phyloP scores from a whole-genome alignment of 805 yeast genomes.

The Yarrowia porcina region DNA sequence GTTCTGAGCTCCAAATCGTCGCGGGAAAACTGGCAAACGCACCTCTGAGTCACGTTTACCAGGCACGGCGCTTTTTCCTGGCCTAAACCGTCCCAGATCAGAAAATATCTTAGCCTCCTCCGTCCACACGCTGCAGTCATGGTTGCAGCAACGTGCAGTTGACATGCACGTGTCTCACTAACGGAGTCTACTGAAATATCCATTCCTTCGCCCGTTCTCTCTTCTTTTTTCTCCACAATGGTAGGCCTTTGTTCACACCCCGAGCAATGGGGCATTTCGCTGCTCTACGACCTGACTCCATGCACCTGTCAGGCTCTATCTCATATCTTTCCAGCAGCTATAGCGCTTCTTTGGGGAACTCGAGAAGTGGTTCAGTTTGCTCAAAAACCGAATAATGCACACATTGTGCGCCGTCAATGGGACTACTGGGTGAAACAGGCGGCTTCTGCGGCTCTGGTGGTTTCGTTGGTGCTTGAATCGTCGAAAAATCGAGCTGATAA shows the following conservation, averaged over 20 bases:
- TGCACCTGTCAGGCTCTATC: constrained; percentile 8
- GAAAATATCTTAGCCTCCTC: not conserved
- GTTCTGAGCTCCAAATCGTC: too few relatives aligned
- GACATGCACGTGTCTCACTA: not conserved
- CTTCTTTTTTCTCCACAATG: not conserved
- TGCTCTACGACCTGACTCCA: constrained; percentile 17
- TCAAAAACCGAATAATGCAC: not conserved
- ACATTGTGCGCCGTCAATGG: not conserved
- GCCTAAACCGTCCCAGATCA: not conserved
- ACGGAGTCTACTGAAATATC: not conserved
- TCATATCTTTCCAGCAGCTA: not conserved
- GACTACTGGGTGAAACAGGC: constrained; percentile 12
- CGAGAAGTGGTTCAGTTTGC: not conserved
- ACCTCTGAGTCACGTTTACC: not conserved
- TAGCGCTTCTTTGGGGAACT: constrained; percentile 16
- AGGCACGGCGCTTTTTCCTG: not conserved
- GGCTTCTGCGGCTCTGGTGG: not conserved
- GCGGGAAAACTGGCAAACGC: not conserved
- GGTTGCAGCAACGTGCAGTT: constrained; percentile 12
- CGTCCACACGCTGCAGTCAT: not conserved
- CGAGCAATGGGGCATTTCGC: constrained; percentile 20
- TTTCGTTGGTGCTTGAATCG: not conserved
- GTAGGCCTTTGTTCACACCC: constrained; percentile 13
- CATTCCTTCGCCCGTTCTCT: too few relatives aligned
- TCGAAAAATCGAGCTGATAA: constrained; percentile 27